Conservation (phyloP, 2,329 filamentous ascomycete genomes). For the Stagonosporopsis rhizophila region DNA sequence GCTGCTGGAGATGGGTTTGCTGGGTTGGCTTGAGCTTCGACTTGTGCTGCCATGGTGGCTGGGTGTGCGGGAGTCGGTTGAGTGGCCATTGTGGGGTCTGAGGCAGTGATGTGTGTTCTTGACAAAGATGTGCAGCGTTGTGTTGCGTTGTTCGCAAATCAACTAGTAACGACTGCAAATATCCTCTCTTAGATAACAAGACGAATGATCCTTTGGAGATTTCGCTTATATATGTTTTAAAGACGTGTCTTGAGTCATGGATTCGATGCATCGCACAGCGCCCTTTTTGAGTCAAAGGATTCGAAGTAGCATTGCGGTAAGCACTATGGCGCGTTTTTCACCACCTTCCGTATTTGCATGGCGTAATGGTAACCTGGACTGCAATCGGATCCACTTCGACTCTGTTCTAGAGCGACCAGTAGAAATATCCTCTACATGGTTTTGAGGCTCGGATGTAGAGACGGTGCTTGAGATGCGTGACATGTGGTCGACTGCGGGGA, state of each 20-base stretch:
- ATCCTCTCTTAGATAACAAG: too few species aligned
- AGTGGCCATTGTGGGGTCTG: conserved; percentile 21
- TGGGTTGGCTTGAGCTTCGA: conserved; percentile 1
- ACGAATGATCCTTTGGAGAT: too few species aligned
- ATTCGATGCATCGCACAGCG: neutral
- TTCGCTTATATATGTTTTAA: neutral
- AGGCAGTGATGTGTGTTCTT: neutral
- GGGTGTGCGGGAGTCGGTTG: conserved; percentile 26
- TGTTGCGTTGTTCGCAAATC: too few species aligned
- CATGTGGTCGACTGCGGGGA: neutral
- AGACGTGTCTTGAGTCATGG: neutral
- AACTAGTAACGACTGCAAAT: too few species aligned
- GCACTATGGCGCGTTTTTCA: neutral
- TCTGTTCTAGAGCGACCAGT: neutral
- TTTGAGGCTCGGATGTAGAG: neutral
- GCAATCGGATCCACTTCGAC: neutral
- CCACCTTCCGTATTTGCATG: conserved; percentile 17
- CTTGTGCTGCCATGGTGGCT: conserved; percentile 18
- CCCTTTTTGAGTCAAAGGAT: neutral
- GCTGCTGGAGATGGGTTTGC: neutral
- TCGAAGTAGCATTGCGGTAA: conserved; percentile 1
- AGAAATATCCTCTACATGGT: neutral
- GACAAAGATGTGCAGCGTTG: too few species aligned
- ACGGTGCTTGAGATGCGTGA: neutral
- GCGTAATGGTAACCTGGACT: neutral